Evolutionary conservation across 1,284 basidiomycete genomes (phyloP).

Genomic region (Pseudozyma sp.): DNA sequence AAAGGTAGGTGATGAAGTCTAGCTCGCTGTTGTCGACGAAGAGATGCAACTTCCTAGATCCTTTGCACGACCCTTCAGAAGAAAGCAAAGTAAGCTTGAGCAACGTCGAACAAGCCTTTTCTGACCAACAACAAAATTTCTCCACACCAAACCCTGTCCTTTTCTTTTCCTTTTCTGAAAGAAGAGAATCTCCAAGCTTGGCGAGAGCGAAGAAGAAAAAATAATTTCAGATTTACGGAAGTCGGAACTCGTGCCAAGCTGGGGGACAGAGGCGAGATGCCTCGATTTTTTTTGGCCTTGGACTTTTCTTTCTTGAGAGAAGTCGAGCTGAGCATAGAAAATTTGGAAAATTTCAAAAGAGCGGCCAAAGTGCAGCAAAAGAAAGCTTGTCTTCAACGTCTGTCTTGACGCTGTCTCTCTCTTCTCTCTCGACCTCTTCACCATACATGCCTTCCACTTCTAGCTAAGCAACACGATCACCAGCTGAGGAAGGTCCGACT

Average conservation of each 20-base stretch:
- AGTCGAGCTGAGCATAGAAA: slow-evolving; percentile 20
- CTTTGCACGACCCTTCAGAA: background rate
- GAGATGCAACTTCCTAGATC: background rate
- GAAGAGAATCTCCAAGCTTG: background rate
- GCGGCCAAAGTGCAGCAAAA: background rate
- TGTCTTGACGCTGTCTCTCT: background rate
- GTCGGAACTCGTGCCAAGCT: background rate
- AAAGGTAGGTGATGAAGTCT: background rate
- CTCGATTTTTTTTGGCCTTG: background rate
- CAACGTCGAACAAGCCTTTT: background rate
- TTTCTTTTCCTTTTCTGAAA: background rate
- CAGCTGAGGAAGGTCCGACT: background rate
- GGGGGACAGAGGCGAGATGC: slow-evolving; percentile 2
- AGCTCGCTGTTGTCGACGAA: background rate
- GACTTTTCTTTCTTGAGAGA: slow-evolving; percentile 7
- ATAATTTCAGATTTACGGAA: slow-evolving; percentile 10
- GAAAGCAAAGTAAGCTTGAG: background rate
- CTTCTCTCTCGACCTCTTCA: slow-evolving; percentile 3
- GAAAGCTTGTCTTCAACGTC: background rate
- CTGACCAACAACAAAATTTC: slow-evolving; percentile 8
- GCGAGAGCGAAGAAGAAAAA: slow-evolving; percentile 14
- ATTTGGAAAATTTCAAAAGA: slow-evolving; percentile 41
- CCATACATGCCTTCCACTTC: slow-evolving; percentile 1
- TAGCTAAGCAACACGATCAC: background rate
- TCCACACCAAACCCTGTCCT: slow-evolving; percentile 27